Percentiles rank a stretch among this genome's conserved stretches.
Evolutionary conservation across 768 basidiomycete species (phyloP).

Genomic region (Lyophyllum shimeji): DNA sequence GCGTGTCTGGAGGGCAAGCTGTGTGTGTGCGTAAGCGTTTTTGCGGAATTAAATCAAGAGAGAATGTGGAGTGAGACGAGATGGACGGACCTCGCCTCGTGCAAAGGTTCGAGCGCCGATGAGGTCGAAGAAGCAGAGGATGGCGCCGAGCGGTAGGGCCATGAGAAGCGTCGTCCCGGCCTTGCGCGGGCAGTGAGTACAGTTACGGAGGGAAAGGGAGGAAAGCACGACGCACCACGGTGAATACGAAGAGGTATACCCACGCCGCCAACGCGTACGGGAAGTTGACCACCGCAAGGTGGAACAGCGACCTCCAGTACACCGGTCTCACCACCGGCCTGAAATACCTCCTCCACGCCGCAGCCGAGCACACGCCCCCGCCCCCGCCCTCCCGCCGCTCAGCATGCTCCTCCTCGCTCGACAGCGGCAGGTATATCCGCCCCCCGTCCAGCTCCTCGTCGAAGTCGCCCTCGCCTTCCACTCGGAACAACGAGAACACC

Average conservation of each 20-base stretch:
- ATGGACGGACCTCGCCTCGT: conserved; percentile 58
- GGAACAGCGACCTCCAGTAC: conserved; percentile 69
- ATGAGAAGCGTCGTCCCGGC: conserved; percentile 79
- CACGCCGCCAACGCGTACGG: conserved; percentile 78
- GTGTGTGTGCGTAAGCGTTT: no score
- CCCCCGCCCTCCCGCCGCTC: conserved; percentile 10
- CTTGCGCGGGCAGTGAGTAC: conserved; percentile 31
- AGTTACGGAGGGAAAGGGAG: neutral
- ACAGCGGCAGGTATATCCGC: conserved; percentile 10
- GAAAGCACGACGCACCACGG: conserved; percentile 54
- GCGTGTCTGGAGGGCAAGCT: conserved; percentile 66
- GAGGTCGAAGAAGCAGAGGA: conserved; percentile 76
- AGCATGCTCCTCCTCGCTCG: conserved; percentile 11
- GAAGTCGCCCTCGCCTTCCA: conserved; percentile 35
- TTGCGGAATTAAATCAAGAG: neutral
- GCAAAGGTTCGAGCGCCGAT: conserved; percentile 72
- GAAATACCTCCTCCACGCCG: conserved; percentile 59
- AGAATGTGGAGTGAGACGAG: neutral
- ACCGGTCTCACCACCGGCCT: conserved; percentile 51
- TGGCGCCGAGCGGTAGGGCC: conserved; percentile 72
- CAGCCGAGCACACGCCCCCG: conserved; percentile 30
- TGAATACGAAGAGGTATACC: conserved; percentile 78
- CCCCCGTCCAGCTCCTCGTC: conserved; percentile 32
- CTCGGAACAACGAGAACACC: conserved; percentile 64
- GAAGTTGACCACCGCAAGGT: conserved; percentile 74